Evolutionary conservation across 129 eudicot genomes (phyloP), one percentile per base, ranked within the genome.

Genomic region (Saposhnikovia divaricata): DNA sequence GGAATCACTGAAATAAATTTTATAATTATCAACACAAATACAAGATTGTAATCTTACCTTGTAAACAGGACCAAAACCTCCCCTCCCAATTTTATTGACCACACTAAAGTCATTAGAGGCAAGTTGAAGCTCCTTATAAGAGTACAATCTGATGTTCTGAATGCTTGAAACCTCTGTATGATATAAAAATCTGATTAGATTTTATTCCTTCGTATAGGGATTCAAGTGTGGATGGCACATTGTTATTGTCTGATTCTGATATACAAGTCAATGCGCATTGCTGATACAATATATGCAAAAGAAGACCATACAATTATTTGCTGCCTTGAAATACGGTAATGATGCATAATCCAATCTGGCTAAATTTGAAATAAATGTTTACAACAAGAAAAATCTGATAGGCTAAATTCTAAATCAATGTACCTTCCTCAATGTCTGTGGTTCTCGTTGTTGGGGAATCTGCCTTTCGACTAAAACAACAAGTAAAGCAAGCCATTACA

Each of bases 41-140:
- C 44, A 28, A 78, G 55, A 31, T 14, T 19, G 34, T 61, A 40
- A 31, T 53, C 31, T 81, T 83, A 92, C 98, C 98, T 90, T 94
- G 88, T 88, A 92, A 39, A 94, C 98, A 9, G 91, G 78, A 81
- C 98, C 97, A 81, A 90, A 94, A 43, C 98, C 98, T 45, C 98
- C 98, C 70, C 84, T 83, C 81, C 98, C 98, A 72, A 94, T 89
- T 82, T 88, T 91, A 75, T 92, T 94, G 16, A 76, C 86, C 1
- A 65, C 83, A 13, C 80, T 85, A 77, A 94, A 94, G 79, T 89
- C 84, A n/a, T 70, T 83, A 9, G 97, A 89, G 16, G 98, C 98
- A 63, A 77, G 37, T 80, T 66, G 89, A 81, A 94, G 73, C 61
- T 94, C 97, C 82, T 74, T 85, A 88, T 83, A 94, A 23, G 86